A percentile compares a stretch with the other conserved stretches of the same genome.
phyloP scores from a whole-genome alignment of 768 basidiomycete species.

The Candolleomyces efflorescens region DNA sequence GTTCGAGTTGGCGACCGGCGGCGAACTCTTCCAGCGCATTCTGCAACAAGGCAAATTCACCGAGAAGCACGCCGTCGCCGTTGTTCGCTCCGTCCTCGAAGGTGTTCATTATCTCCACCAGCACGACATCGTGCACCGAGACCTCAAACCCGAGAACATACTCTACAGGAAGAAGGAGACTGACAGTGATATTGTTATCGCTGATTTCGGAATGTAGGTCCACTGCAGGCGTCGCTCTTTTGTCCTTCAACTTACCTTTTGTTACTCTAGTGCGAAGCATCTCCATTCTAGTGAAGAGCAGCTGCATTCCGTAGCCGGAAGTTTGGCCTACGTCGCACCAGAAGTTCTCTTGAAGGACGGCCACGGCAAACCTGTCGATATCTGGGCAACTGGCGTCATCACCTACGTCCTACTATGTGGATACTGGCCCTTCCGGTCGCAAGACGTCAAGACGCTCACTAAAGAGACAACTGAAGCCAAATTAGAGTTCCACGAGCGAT shows the following conservation, averaged over 20 bases:
- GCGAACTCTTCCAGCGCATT: constrained; percentile 92
- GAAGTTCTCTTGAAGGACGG: constrained; percentile 79
- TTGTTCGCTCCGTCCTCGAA: constrained; percentile 76
- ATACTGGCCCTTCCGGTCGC: constrained; percentile 90
- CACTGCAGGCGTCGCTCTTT: neutral
- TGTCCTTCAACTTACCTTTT: neutral
- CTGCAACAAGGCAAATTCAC: constrained; percentile 86
- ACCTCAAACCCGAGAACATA: constrained; percentile 99
- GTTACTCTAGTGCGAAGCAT: constrained; percentile 74
- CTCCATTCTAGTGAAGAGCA: constrained; percentile 68
- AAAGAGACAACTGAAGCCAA: constrained; percentile 82
- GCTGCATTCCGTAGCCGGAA: constrained; percentile 69
- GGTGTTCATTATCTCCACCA: constrained; percentile 89
- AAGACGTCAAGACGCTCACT: constrained; percentile 69
- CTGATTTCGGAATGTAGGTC: constrained; percentile 92
- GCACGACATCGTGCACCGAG: constrained; percentile 93
- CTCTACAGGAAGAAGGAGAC: constrained; percentile 76
- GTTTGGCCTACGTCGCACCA: constrained; percentile 89
- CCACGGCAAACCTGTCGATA: constrained; percentile 89
- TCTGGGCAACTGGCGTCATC: constrained; percentile 94
- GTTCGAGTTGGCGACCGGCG: constrained; percentile 91
- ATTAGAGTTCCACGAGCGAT: constrained; percentile 89
- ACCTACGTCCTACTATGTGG: constrained; percentile 94
- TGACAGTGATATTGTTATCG: constrained; percentile 88
- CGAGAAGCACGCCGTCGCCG: constrained; percentile 81